phyloP scores from a whole-genome alignment of 2,329 filamentous ascomycete genomes.

The Diaporthe australafricana region DNA sequence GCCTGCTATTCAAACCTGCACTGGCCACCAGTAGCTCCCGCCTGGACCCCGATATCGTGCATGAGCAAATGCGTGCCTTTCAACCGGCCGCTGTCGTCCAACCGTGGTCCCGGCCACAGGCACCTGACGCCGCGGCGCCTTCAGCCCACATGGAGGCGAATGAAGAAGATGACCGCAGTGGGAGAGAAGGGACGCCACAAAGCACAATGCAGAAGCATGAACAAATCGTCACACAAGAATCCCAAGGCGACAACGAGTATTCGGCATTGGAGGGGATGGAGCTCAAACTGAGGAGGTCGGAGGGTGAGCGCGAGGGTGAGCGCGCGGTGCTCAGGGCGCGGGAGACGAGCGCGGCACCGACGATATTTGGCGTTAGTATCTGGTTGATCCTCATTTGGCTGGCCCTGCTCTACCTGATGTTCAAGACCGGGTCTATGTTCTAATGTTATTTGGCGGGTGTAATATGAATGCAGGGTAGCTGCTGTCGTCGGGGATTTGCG shows the following conservation, averaged over 20 bases:
- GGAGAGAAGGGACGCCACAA: not conserved
- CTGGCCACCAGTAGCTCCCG: not conserved
- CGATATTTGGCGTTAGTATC: slow-evolving; percentile 26
- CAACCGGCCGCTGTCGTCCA: not conserved
- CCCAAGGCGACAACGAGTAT: not conserved
- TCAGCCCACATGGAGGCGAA: not conserved
- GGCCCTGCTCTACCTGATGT: slow-evolving; percentile 32
- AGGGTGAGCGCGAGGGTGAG: not conserved
- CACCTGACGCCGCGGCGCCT: not conserved
- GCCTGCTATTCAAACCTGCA: slow-evolving; percentile 23
- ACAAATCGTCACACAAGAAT: not conserved
- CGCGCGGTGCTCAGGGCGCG: not conserved
- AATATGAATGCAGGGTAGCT: not conserved
- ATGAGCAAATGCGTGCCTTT: not conserved
- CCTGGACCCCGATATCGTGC: not conserved
- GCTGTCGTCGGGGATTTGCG: too few relatives aligned
- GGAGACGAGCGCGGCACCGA: slow-evolving; percentile 29
- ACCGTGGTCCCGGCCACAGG: not conserved
- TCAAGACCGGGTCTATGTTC: slow-evolving; percentile 32
- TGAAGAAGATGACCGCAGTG: not conserved
- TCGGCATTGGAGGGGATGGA: not conserved
- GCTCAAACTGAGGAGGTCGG: not conserved
- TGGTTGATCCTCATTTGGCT: slow-evolving; percentile 30
- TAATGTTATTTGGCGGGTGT: not conserved
- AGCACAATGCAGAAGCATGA: not conserved